Base-by-base conservation (phyloP, 2,329 filamentous ascomycete genomes). In the Pleoardoris graminearum region DNA sequence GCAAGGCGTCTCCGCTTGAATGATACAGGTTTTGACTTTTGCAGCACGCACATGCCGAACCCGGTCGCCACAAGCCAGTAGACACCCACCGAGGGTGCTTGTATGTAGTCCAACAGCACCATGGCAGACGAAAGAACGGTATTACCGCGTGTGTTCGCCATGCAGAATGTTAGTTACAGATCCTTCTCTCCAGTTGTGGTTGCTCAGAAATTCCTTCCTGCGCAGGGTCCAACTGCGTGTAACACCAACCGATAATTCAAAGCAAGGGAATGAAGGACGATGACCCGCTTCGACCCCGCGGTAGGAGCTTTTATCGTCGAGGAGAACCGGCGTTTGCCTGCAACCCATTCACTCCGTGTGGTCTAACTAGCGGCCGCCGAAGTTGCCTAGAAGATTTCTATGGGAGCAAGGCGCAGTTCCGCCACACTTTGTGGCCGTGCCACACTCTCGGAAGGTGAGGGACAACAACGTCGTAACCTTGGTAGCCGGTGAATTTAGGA, bases 51-150 rank as follows among this genome's bases (percentile, higher is more conserved):
- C 10, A 68, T 25, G 38, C 62, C 60, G 51, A 70, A 70, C 4
- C 53, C 52, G 29, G 60, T 55, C 10, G 67, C 61, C 33, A 57
- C 66, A 7, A 71, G 42, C 37, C 62, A 71, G 60, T 67, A 70
- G 43, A 67, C 66, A 11, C 61, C 69, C 2, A 71, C 62, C 0
- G 58, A 48, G 0, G 70, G 70, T 8, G 69, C 70, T 27, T 73
- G 67, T 55, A 69, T 61, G 37, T 73, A 71, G 48, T 68, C 57
- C 29, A 73, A 54, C 4, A 71, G 57, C n/a, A 50, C 55, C 62
- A 67, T 64, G 21, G 64, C 63, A 16, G 63, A 51, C 25, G 55
- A 53, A 19, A 62, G 58, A 21, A 58, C 30, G 30, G 57, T 45
- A 8, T 49, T 39, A 14, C 55, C 41, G 3, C 33, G 29, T 33